Conservation (phyloP, 495 filamentous ascomycete genomes). For the Penicillium riverlandense region DNA sequence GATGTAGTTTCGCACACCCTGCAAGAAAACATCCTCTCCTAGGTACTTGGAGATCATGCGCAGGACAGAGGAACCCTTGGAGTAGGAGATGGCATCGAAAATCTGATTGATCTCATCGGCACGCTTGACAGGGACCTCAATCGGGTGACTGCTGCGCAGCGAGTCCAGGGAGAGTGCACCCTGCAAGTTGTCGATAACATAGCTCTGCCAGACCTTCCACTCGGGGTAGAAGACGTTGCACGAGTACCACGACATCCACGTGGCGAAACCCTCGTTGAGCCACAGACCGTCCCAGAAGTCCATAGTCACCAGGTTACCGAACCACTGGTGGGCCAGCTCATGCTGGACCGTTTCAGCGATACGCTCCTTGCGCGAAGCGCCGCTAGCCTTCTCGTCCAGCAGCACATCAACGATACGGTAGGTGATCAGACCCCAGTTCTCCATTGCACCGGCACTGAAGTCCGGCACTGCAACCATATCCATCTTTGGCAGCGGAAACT, state of each 20-base stretch:
- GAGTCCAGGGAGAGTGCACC: conserved; percentile 83
- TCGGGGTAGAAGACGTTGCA: conserved; percentile 80
- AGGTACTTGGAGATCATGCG: conserved; percentile 97
- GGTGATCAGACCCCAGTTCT: conserved; percentile 97
- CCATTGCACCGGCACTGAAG: conserved; percentile 92
- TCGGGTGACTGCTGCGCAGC: conserved; percentile 88
- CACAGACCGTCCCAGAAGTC: conserved; percentile 99
- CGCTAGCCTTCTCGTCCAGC: conserved; percentile 84
- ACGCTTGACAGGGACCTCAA: conserved; percentile 92
- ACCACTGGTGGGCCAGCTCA: conserved; percentile 98
- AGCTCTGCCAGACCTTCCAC: conserved; percentile 98
- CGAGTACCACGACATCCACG: conserved; percentile 68
- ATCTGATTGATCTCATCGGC: conserved; percentile 98
- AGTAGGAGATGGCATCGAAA: conserved; percentile 97
- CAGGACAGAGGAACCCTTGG: conserved; percentile 90
- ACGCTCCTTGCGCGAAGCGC: conserved; percentile 86
- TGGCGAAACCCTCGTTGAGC: conserved; percentile 98
- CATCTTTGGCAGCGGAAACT: conserved; percentile 72
- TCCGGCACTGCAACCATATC: conserved; percentile 98
- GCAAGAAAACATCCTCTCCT: conserved; percentile 87
- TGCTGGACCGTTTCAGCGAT: conserved; percentile 94
- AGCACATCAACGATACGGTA: conserved; percentile 90
- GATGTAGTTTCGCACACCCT: conserved; percentile 85
- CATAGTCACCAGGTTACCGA: conserved; percentile 98
- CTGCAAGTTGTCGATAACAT: conserved; percentile 87